A percentile compares a stretch with the other conserved stretches of the same genome.
These are phyloP conservation scores for Rauvolfia tetraphylla DNA, from an alignment of 257 asterid species.

Conservation along the genomic window DNA sequence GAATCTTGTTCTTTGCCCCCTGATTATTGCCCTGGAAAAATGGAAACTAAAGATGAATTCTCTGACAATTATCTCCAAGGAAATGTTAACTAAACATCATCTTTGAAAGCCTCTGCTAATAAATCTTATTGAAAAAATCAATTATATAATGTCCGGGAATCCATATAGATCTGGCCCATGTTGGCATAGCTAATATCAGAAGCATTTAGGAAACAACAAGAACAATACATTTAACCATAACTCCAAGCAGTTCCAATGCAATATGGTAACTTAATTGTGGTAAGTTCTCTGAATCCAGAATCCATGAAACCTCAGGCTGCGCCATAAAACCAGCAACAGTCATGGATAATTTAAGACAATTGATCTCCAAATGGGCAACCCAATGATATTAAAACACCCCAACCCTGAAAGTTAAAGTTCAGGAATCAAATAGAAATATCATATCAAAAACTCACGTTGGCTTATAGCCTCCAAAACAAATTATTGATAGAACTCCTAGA, in stretches of 20 bases:
- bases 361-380: background rate
- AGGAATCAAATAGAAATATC: background rate
- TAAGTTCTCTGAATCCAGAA: background rate
- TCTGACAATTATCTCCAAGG: background rate
- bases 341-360: background rate
- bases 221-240: background rate
- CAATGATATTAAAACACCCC: background rate
- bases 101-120: background rate
- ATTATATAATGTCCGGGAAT: background rate
- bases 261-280: background rate
- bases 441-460: background rate
- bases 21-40: constrained; percentile 51
- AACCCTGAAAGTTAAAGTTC: background rate
- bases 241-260: background rate
- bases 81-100: background rate
- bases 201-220: background rate
- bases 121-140: background rate
- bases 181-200: background rate
- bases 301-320: background rate
- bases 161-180: background rate
- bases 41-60: constrained; percentile 13
- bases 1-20: constrained; percentile 63
- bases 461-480: background rate
- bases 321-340: background rate
- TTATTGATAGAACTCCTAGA: background rate